Evolutionary conservation across 106 monocot genomes (phyloP), one percentile per base, ranked within the genome.

Genomic region (Triglochin maritima): DNA sequence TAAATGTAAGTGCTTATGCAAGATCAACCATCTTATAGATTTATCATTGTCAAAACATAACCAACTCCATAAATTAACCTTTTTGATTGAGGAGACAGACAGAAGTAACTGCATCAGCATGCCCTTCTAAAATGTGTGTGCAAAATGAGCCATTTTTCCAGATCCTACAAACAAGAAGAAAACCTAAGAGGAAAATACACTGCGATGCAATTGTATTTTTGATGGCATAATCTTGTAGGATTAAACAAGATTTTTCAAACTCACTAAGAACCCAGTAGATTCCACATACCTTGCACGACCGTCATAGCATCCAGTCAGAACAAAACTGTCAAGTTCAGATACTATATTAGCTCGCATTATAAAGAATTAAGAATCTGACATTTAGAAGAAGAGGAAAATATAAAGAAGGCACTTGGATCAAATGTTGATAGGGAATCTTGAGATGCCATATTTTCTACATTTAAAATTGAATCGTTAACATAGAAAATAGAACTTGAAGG

Each of bases 221-320:
- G 29, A 29, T 29, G 29, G 29, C 29, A 29, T 29, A 29, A 29
- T 29, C 29, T 29, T 29, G 29, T 29, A 29, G 29, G 29, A 29
- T 29, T 29, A 29, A 29, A 29, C 29, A 29, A 29, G 29, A 29
- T 0, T 29, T 29, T 29, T 29, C 29, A 29, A 29, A 29, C 29
- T 29, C 29, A 29, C 29, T 29, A 29, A 29, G 29, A 29, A 29
- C 29, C 29, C 29, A 29, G 29, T 29, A 29, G 29, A 29, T 29
- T 29, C 29, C 29, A 17, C 42, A 62, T 86, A 96, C 95, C 95
- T 85, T 72, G 85, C 81, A 59, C 70, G 52, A 74, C 67, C 66
- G 76, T 96, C 90, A 69, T 96, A 90, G 78, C 90, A 88, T n/a
- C 95, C 95, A 49, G 95, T 90, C 55, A 96, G 50, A 73, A 96